Evolutionary conservation across 2,329 filamentous ascomycete species (phyloP).

Genomic region (Penicillium sp.): DNA sequence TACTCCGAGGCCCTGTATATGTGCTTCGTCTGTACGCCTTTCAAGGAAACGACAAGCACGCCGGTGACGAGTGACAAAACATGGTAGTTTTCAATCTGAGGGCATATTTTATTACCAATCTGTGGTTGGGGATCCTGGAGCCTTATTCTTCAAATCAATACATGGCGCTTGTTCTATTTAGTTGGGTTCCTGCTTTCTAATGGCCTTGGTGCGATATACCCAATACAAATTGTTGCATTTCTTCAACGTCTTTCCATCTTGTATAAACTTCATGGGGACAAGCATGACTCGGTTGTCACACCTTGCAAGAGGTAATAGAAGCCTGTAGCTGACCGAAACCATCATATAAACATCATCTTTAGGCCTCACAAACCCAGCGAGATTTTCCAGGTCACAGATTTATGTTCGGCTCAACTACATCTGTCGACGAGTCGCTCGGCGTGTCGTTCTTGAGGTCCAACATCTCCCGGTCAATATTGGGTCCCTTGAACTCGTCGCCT

Average conservation of each 20-base stretch:
- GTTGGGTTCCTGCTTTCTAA: background rate
- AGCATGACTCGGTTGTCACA: no score
- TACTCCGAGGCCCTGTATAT: constrained; percentile 27
- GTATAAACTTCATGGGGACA: background rate
- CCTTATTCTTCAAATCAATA: background rate
- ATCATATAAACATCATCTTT: background rate
- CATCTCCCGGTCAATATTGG: constrained; percentile 15
- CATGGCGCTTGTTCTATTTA: background rate
- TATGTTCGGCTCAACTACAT: background rate
- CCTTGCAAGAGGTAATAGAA: background rate
- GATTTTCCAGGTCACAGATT: background rate
- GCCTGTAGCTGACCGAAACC: background rate
- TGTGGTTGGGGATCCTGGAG: background rate
- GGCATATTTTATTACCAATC: background rate
- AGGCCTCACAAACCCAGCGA: background rate
- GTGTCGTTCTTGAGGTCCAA: constrained; percentile 2
- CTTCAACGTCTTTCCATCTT: background rate
- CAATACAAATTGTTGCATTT: background rate
- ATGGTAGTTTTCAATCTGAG: constrained; percentile 17
- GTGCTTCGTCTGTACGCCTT: constrained; percentile 31
- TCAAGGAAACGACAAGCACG: constrained; percentile 21
- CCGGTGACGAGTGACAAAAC: constrained; percentile 13
- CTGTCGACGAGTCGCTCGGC: background rate
- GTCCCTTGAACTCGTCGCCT: constrained; percentile 14
- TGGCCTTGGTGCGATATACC: background rate